Evolutionary conservation across 1,284 basidiomycete genomes (phyloP).

Genomic region (Microbotryomycetes sp.): DNA sequence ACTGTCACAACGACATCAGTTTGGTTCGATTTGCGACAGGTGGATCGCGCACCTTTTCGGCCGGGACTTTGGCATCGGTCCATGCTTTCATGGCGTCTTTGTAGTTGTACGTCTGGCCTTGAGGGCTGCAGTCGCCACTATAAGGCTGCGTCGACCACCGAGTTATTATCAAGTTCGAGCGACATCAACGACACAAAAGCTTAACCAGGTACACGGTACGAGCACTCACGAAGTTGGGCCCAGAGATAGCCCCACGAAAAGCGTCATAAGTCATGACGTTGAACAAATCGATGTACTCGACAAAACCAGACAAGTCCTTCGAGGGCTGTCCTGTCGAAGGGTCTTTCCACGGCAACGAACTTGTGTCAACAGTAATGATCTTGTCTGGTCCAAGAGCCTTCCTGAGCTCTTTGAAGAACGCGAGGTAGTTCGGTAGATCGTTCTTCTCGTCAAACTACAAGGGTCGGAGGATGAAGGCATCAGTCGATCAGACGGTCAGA

Average conservation of each 20-base stretch:
- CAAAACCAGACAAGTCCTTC: conserved; percentile 15
- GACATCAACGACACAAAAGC: too few relatives aligned
- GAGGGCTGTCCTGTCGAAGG: not conserved
- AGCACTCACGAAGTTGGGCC: not conserved
- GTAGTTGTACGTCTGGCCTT: not conserved
- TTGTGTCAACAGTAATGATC: conserved; percentile 12
- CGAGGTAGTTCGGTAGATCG: conserved; percentile 14
- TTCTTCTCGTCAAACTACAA: conserved; percentile 20
- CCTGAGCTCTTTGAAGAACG: conserved; percentile 7
- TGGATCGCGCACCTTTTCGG: not conserved
- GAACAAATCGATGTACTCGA: not conserved
- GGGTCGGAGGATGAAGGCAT: not conserved
- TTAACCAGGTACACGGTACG: too few relatives aligned
- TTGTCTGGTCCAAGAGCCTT: conserved; percentile 17
- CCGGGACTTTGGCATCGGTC: not conserved
- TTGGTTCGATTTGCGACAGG: too few relatives aligned
- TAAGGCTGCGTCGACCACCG: not conserved
- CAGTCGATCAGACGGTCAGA: not conserved
- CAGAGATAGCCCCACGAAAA: not conserved
- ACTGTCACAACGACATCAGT: too few relatives aligned
- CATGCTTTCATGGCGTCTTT: not conserved
- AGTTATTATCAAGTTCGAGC: too few relatives aligned
- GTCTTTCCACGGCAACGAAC: conserved; percentile 1
- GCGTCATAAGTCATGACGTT: not conserved
- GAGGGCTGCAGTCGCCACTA: not conserved